Evolutionary conservation across 306 rosid genomes (phyloP).

Genomic region (Prunus armeniaca): DNA sequence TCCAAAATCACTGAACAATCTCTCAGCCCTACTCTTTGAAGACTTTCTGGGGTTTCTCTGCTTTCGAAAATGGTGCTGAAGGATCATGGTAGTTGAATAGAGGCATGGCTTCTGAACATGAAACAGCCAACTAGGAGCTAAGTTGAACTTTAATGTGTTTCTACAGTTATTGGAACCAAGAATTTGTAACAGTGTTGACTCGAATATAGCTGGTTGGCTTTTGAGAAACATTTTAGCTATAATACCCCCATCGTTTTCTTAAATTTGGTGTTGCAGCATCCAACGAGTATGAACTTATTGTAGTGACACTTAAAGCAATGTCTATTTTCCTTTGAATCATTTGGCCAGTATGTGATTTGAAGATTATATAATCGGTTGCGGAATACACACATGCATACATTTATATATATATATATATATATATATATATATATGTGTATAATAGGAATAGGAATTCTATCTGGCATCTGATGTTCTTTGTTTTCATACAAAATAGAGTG

Average conservation of each 20-base stretch:
- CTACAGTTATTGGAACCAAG: not conserved
- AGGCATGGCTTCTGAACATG: not conserved
- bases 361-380: not conserved
- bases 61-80: too few relatives aligned
- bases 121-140: constrained; percentile 2
- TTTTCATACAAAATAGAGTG: too few relatives aligned
- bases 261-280: not conserved
- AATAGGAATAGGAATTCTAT: too few relatives aligned
- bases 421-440: too few relatives aligned
- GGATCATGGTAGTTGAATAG: constrained; percentile 69
- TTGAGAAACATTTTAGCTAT: too few relatives aligned
- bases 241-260: not conserved
- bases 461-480: too few relatives aligned
- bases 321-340: not conserved
- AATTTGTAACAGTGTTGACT: not conserved
- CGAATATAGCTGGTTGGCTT: not conserved
- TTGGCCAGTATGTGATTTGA: not conserved
- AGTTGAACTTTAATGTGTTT: constrained; percentile 2
- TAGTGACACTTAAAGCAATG: not conserved
- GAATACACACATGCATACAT: too few relatives aligned
- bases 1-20: constrained; percentile 66
- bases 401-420: too few relatives aligned
- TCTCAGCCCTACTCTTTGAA: constrained; percentile 71
- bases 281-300: too few relatives aligned
- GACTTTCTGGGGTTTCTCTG: too few relatives aligned